Evolutionary conservation across 2,329 filamentous ascomycete species (phyloP).

Genomic region (Aspergillus texensis): DNA sequence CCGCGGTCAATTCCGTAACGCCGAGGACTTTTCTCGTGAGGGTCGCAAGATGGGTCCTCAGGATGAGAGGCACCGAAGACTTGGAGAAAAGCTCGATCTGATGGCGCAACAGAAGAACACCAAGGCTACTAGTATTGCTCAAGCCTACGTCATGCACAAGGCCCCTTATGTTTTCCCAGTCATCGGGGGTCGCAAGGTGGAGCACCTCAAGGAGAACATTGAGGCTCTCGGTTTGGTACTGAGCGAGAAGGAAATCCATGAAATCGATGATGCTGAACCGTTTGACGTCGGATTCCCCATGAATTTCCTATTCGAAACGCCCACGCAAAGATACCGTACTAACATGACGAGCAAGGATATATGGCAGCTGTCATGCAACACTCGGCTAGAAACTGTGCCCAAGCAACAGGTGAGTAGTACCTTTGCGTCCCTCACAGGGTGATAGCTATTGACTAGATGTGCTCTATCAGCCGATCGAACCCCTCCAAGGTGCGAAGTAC

Average conservation of each 20-base stretch:
- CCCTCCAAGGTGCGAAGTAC: too few relatives aligned
- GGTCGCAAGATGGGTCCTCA: neutral
- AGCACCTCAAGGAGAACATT: conserved; percentile 71
- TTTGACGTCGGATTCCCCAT: conserved; percentile 69
- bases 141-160: conserved; percentile 76
- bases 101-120: neutral
- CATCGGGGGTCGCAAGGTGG: conserved; percentile 68
- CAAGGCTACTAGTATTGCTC: conserved; percentile 59
- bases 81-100: neutral
- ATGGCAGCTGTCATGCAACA: too few relatives aligned
- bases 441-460: too few relatives aligned
- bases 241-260: conserved; percentile 61
- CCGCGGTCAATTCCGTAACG: neutral
- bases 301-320: neutral
- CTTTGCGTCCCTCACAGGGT: too few relatives aligned
- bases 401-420: too few relatives aligned
- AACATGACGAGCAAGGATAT: too few relatives aligned
- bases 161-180: conserved; percentile 73
- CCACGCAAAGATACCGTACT: too few relatives aligned
- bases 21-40: neutral
- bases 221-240: conserved; percentile 65
- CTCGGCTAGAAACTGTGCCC: too few relatives aligned
- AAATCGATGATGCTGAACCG: conserved; percentile 62
- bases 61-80: neutral
- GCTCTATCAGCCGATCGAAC: too few relatives aligned